Evolutionary conservation across 1,284 basidiomycete genomes (phyloP).

Genomic region (Puccinia polysora): DNA sequence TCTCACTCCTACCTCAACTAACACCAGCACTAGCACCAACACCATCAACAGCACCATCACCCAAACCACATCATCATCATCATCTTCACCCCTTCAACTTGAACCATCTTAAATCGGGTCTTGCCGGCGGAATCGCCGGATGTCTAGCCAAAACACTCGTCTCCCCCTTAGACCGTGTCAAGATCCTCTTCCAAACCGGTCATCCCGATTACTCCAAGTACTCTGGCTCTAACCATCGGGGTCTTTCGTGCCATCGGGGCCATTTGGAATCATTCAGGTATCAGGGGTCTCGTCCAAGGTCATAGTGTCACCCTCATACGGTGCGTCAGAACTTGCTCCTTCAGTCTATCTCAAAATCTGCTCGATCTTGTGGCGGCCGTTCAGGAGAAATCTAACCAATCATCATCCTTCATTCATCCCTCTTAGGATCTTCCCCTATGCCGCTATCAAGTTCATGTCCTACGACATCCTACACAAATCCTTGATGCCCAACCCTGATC

Average conservation of each 20-base stretch:
- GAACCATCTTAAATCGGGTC: slow-evolving; percentile 55
- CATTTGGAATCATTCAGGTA: slow-evolving; percentile 70
- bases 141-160: slow-evolving; percentile 96
- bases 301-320: slow-evolving; percentile 75
- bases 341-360: no score
- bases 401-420: neutral
- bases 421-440: slow-evolving; percentile 75
- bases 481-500: slow-evolving; percentile 49
- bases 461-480: slow-evolving; percentile 83
- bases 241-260: slow-evolving; percentile 72
- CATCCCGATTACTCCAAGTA: slow-evolving; percentile 71
- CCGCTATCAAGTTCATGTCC: slow-evolving; percentile 95
- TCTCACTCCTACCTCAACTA: no score
- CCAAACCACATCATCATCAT: no score
- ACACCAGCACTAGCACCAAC: no score
- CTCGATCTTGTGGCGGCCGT: no score
- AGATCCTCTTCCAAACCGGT: slow-evolving; percentile 96
- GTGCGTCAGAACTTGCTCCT: no score
- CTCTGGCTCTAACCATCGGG: slow-evolving; percentile 52
- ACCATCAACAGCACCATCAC: no score
- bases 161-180: slow-evolving; percentile 93
- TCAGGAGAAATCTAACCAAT: neutral
- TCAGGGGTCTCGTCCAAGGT: slow-evolving; percentile 83
- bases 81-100: no score
- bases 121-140: slow-evolving; percentile 88